Percentiles rank a stretch among this genome's conserved stretches.
Evolutionary conservation across 1,139 yeast species (phyloP).

Genomic region (Debaryomyces fabryi): DNA sequence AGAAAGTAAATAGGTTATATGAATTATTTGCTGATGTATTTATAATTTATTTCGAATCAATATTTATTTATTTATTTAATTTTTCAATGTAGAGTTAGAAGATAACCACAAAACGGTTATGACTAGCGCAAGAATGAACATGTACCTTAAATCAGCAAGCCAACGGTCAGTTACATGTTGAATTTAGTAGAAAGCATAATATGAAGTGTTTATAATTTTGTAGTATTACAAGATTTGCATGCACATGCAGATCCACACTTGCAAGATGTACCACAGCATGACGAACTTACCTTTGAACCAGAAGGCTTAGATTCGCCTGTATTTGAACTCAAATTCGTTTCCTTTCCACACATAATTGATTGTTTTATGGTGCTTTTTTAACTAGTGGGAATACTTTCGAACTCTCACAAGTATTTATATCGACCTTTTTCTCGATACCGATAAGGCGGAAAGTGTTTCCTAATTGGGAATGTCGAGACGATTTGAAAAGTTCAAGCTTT

Average conservation of each 20-base stretch:
- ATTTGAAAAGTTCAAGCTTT: too few species aligned
- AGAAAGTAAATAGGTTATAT: conserved; percentile 34
- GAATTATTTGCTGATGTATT: background rate
- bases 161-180: too few species aligned
- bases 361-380: background rate
- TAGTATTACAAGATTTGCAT: conserved; percentile 44
- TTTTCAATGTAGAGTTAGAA: too few species aligned
- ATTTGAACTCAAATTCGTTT: conserved; percentile 17
- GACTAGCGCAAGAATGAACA: too few species aligned
- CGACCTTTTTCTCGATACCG: background rate
- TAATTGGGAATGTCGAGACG: background rate
- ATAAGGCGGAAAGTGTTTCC: background rate
- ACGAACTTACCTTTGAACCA: conserved; percentile 11
- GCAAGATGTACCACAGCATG: conserved; percentile 37
- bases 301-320: conserved; percentile 14
- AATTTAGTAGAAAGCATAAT: background rate
- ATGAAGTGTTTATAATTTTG: conserved; percentile 30
- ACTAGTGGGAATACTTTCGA: background rate
- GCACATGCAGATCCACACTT: conserved; percentile 42
- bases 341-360: conserved; percentile 23
- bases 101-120: too few species aligned
- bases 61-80: background rate
- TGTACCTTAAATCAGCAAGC: too few species aligned
- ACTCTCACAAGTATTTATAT: background rate
- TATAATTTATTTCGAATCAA: background rate